These are phyloP conservation scores for Calonectria pseudoreteaudii DNA, from an alignment of 2,329 filamentous ascomycete genomes.

Conservation along the genomic window DNA sequence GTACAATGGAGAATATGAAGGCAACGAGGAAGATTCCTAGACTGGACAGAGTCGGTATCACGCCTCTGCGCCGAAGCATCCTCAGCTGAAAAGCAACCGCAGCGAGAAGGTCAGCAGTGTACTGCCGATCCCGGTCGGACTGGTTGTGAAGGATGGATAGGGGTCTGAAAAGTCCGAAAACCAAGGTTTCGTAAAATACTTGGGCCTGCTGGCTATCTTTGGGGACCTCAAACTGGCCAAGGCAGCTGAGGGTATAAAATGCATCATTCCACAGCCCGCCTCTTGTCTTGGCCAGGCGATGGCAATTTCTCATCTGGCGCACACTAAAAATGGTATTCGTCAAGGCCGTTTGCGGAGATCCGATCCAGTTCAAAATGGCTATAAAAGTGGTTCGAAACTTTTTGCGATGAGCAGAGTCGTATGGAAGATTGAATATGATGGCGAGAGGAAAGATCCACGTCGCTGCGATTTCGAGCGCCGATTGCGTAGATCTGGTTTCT, in stretches of 20 bases:
- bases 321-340: neutral
- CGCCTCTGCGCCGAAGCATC: conserved; percentile 6
- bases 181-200: neutral
- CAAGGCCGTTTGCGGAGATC: neutral
- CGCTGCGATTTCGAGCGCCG: neutral
- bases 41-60: conserved; percentile 7
- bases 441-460: neutral
- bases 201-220: neutral
- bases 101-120: neutral
- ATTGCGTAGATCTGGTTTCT: neutral
- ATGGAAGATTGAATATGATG: neutral
- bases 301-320: neutral
- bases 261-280: neutral
- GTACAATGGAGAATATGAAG: conserved; percentile 9
- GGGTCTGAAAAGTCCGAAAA: neutral
- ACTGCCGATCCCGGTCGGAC: neutral
- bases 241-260: neutral
- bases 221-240: neutral
- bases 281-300: neutral
- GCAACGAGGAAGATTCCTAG: conserved; percentile 11
- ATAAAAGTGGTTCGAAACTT: neutral
- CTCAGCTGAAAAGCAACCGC: conserved; percentile 7
- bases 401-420: neutral
- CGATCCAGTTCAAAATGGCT: neutral
- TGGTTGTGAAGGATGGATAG: neutral